A percentile compares a stretch with the other conserved stretches of the same genome.
phyloP scores from a whole-genome alignment of 2,329 filamentous ascomycete species.

The Pseudocercospora eumusae region DNA sequence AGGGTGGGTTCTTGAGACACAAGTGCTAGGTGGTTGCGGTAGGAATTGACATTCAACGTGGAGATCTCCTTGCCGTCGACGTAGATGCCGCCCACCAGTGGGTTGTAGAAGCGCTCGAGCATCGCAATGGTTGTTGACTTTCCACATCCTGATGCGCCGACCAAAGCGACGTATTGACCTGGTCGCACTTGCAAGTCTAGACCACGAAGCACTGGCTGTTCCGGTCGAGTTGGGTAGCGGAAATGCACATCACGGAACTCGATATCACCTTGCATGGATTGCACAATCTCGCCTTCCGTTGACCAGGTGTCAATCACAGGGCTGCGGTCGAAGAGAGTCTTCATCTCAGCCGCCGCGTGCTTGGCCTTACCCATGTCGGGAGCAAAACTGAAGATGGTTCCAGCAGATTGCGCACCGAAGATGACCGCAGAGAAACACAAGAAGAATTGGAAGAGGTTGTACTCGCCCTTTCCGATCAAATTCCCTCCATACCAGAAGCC shows the following conservation, averaged over 20 bases:
- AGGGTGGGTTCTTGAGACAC: slow-evolving; percentile 93
- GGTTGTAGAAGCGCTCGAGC: slow-evolving; percentile 92
- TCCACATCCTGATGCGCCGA: slow-evolving; percentile 91
- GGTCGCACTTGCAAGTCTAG: slow-evolving; percentile 73
- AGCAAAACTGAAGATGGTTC: slow-evolving; percentile 83
- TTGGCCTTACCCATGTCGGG: slow-evolving; percentile 94
- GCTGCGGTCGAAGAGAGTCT: slow-evolving; percentile 78
- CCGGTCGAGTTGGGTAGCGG: slow-evolving; percentile 85
- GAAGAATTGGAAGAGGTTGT: slow-evolving; percentile 84
- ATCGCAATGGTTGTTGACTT: slow-evolving; percentile 93
- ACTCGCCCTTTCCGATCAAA: slow-evolving; percentile 70
- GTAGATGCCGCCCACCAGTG: slow-evolving; percentile 74
- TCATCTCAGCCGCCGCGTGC: slow-evolving; percentile 76
- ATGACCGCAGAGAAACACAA: slow-evolving; percentile 84
- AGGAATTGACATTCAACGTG: slow-evolving; percentile 78
- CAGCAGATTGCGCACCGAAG: slow-evolving; percentile 89
- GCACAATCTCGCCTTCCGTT: slow-evolving; percentile 62
- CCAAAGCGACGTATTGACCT: slow-evolving; percentile 82
- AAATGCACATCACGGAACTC: slow-evolving; percentile 94
- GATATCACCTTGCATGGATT: slow-evolving; percentile 70
- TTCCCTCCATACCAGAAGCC: slow-evolving; percentile 92
- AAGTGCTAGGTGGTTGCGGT: slow-evolving; percentile 79
- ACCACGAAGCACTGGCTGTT: slow-evolving; percentile 88
- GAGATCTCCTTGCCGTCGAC: slow-evolving; percentile 83
- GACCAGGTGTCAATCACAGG: slow-evolving; percentile 84